These are phyloP conservation scores for Penicillium malachiteum DNA, from an alignment of 495 filamentous ascomycete genomes.

Conservation along the genomic window DNA sequence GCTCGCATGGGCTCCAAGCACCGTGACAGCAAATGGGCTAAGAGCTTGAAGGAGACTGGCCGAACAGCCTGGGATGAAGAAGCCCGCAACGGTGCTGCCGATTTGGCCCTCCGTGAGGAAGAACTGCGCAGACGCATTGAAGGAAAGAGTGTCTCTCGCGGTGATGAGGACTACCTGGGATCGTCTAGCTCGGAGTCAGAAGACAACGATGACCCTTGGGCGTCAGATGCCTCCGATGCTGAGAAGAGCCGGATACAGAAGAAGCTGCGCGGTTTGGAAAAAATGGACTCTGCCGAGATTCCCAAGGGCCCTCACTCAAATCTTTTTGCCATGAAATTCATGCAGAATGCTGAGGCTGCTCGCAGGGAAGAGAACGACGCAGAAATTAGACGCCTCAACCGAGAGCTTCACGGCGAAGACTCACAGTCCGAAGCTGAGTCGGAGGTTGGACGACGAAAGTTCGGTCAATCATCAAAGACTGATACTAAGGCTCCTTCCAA, in stretches of 20 bases:
- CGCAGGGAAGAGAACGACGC: slow-evolving; percentile 78
- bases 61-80: slow-evolving; percentile 82
- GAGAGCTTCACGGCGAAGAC: slow-evolving; percentile 64
- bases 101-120: slow-evolving; percentile 82
- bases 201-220: slow-evolving; percentile 58
- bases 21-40: slow-evolving; percentile 92
- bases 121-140: slow-evolving; percentile 80
- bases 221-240: slow-evolving; percentile 54
- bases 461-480: slow-evolving; percentile 48
- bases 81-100: slow-evolving; percentile 69
- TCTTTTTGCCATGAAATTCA: slow-evolving; percentile 81
- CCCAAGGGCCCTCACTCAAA: slow-evolving; percentile 46
- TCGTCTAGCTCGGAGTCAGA: slow-evolving; percentile 54
- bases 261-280: slow-evolving; percentile 60
- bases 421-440: slow-evolving; percentile 55
- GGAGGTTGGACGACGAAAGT: slow-evolving; percentile 63
- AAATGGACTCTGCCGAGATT: slow-evolving; percentile 31
- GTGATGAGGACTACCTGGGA: slow-evolving; percentile 47
- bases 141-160: slow-evolving; percentile 62
- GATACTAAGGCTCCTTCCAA: slow-evolving; percentile 24
- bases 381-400: slow-evolving; percentile 69
- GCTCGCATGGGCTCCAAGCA: slow-evolving; percentile 89
- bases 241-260: slow-evolving; percentile 52
- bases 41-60: slow-evolving; percentile 75
- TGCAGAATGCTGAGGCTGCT: slow-evolving; percentile 80